These are phyloP conservation scores for Colletotrichum endophyticum DNA, from an alignment of 2,329 filamentous ascomycete species.

Conservation along the genomic window DNA sequence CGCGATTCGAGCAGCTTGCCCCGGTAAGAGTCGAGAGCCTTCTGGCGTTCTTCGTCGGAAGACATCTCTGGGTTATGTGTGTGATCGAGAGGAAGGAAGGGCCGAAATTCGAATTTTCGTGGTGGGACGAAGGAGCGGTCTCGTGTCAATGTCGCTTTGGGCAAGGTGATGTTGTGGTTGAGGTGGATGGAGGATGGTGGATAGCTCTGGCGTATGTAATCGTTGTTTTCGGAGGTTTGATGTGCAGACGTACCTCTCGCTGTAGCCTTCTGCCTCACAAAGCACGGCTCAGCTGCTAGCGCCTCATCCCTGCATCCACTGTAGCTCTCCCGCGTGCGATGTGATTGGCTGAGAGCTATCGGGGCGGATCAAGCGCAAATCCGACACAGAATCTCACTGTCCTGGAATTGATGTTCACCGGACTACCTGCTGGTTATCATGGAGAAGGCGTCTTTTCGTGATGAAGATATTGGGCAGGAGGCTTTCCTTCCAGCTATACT, in stretches of 20 bases:
- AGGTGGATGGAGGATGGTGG: neutral
- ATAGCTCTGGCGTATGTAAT: conserved; percentile 17
- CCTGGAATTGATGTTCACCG: neutral
- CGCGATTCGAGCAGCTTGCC: conserved; percentile 88
- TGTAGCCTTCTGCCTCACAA: conserved; percentile 15
- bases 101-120: neutral
- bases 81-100: neutral
- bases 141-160: neutral
- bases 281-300: conserved; percentile 16
- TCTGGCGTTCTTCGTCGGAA: conserved; percentile 64
- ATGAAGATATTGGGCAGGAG: neutral
- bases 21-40: conserved; percentile 80
- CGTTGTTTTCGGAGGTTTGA: conserved; percentile 20
- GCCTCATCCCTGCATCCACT: conserved; percentile 2
- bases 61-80: conserved; percentile 42
- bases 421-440: neutral
- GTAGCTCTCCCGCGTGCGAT: conserved; percentile 4
- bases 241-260: conserved; percentile 18
- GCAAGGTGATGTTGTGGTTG: neutral
- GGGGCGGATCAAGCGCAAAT: neutral
- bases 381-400: neutral
- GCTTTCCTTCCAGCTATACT: neutral
- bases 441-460: neutral
- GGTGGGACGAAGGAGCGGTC: neutral
- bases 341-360: neutral